These are phyloP conservation scores for Arxiozyma slooffiae DNA, from an alignment of 1,139 yeast genomes.

Conservation along the genomic window DNA sequence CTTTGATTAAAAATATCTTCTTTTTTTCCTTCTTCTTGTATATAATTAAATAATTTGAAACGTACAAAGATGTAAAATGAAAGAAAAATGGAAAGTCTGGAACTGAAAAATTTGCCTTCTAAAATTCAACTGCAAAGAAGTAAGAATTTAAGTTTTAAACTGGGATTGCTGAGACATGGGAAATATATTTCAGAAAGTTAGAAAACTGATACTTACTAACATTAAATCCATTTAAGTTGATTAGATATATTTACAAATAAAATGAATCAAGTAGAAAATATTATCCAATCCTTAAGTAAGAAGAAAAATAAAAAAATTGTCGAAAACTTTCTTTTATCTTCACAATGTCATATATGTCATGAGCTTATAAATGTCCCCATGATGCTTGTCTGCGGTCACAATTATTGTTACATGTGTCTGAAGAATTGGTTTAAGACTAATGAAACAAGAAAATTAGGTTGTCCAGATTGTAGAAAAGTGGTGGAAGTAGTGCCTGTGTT, in stretches of 20 bases:
- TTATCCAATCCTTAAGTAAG: slow-evolving; percentile 2
- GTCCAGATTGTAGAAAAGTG: slow-evolving; percentile 27
- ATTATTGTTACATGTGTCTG: slow-evolving; percentile 25
- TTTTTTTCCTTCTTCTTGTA: not conserved
- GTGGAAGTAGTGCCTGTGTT: slow-evolving; percentile 19
- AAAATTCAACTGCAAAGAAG: too few species aligned
- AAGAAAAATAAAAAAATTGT: slow-evolving; percentile 15
- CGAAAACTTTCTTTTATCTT: slow-evolving; percentile 17
- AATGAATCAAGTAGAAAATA: slow-evolving; percentile 4
- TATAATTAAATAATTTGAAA: too few species aligned
- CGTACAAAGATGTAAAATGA: too few species aligned
- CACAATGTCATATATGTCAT: slow-evolving; percentile 28
- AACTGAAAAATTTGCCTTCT: too few species aligned
- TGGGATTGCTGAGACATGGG: not conserved
- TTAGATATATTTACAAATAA: not conserved
- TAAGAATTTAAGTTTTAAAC: too few species aligned
- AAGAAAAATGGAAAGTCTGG: too few species aligned
- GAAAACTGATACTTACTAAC: not conserved
- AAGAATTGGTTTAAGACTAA: slow-evolving; percentile 24
- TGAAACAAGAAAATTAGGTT: slow-evolving; percentile 20
- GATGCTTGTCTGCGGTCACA: slow-evolving; percentile 28
- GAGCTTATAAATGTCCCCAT: slow-evolving; percentile 29
- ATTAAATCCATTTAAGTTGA: too few species aligned
- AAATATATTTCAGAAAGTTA: too few species aligned
- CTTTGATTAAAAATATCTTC: not conserved